Base-by-base conservation (phyloP, 1,284 basidiomycete genomes). In the Fomitopsis pinicola region DNA sequence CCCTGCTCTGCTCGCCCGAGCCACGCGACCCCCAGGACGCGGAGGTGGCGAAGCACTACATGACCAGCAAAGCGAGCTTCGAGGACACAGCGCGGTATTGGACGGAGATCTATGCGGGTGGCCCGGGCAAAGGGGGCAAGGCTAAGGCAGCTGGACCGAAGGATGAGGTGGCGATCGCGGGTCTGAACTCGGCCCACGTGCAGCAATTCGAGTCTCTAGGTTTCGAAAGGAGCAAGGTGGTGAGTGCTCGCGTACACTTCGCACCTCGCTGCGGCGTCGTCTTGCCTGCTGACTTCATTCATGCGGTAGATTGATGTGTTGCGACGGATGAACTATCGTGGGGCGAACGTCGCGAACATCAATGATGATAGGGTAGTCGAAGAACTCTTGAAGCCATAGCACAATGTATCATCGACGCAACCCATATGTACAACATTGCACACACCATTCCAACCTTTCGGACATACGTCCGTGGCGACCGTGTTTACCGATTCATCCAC, bases 21-120 rank as follows among this genome's bases (percentile, higher is more conserved):
- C 97, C 97, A 14, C 92, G 91, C 67, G 97, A 99, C 73, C 97
- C 97, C 0, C 97, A 98, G 78, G 97, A 98, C 72, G 97, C 97
- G 0, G 95, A 98, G 77, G 94, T 98, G 8, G 97, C 97, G 15
- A 98, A 97, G 72, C 96, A 98, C 75, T 99, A 94, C 72, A 88
- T 94, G 69, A 92, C 94, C 3, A 94, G 93, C 74, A 89, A 89
- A 70, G 77, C 78, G 19, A 89, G 89, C 66, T 99, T 98, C 70
- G 93, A 98, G 62, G 89, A 91, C 42, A 99, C 97, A 0, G 97
- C 97, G 28, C 82, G 85, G 54, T 96, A 96, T 74, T 99, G 97
- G 97, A 93, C 95, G 2, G 86, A 92, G 71, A 87, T 90, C 38
- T 96, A 96, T 70, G 94, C 93, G 1, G 88, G 88, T 42, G 91